phyloP scores from a whole-genome alignment of 768 basidiomycete genomes.

The Russula sp. region DNA sequence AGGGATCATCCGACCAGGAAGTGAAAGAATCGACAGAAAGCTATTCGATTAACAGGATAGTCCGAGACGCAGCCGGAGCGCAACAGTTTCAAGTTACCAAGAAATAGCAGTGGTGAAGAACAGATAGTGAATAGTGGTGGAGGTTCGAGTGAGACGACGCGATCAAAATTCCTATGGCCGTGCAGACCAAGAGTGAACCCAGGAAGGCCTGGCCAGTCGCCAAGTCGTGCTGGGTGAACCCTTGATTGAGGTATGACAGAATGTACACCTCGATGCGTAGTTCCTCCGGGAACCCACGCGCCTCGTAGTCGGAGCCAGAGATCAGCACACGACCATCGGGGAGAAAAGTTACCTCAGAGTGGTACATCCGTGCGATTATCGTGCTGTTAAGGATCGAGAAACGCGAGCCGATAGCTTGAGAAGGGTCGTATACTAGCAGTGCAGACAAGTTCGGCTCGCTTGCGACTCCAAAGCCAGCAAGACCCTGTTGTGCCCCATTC shows the following conservation, averaged over 20 bases:
- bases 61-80: no score
- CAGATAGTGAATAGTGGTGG: neutral
- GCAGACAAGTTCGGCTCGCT: conserved; percentile 55
- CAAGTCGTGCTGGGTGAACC: conserved; percentile 54
- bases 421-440: conserved; percentile 64
- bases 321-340: conserved; percentile 69
- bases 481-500: no score
- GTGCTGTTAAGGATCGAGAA: conserved; percentile 60
- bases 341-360: conserved; percentile 67
- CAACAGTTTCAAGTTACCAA: no score
- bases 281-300: conserved; percentile 58
- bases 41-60: no score
- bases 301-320: conserved; percentile 69
- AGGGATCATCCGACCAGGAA: no score
- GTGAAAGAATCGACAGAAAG: no score
- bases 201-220: conserved; percentile 61
- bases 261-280: conserved; percentile 75
- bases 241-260: conserved; percentile 74
- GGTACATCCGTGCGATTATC: conserved; percentile 68
- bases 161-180: conserved; percentile 29
- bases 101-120: neutral
- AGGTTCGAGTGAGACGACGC: neutral
- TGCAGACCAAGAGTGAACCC: conserved; percentile 55
- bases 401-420: conserved; percentile 44
- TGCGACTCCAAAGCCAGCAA: conserved; percentile 67